Base-by-base conservation (phyloP, 129 eudicot species). In the Artemisia argyi region DNA sequence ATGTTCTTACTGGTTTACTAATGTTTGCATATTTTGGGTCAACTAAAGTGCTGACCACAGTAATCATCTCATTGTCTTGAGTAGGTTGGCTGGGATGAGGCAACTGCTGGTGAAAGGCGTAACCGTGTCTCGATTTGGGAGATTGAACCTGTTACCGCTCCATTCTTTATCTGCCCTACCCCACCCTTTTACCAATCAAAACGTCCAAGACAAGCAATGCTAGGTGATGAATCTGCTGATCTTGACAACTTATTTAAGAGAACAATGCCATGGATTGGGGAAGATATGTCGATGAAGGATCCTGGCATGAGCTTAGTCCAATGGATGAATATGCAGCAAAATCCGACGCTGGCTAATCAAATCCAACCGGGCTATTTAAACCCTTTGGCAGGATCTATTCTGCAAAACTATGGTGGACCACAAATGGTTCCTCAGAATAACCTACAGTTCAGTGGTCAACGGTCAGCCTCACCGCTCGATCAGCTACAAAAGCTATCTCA, bases 1-100 rank as follows among this genome's bases (percentile, higher is more conserved):
- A 71, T 44, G 30, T 44, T 57, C 49, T 16, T 61, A 12, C 57
- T 39, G 46, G 46, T n/a, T 48, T 42, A 26, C n/a, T 65, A 39
- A 28, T 54, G 57, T 73, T 66, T 47, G 8, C 66, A 35, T 65
- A 19, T 70, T 17, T 47, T 4, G 50, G 32, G 65, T 64, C 48
- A 28, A 60, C 64, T 56, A 11, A 46, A 52, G 19, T 22, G 52
- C 39, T 71, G 44, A 58, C 59, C 18, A 39, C 51, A 47, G 47
- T 47, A 50, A 78, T 53, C 35, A 65, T 50, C 49, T 76, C 3
- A 42, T 73, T 14, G 28, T 72, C 28, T 50, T 47, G 63, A 78
- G 69, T 84, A 93, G 98, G 97, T 94, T 79, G 97, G 97, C 28
- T 94, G 98, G 98, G 98, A 94, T 70, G 98, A 94, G 72, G 87